A percentile compares a stretch with the other conserved stretches of the same genome.
phyloP scores from a whole-genome alignment of 352 stramenopile genomes.

The Phytophthora citricola region DNA sequence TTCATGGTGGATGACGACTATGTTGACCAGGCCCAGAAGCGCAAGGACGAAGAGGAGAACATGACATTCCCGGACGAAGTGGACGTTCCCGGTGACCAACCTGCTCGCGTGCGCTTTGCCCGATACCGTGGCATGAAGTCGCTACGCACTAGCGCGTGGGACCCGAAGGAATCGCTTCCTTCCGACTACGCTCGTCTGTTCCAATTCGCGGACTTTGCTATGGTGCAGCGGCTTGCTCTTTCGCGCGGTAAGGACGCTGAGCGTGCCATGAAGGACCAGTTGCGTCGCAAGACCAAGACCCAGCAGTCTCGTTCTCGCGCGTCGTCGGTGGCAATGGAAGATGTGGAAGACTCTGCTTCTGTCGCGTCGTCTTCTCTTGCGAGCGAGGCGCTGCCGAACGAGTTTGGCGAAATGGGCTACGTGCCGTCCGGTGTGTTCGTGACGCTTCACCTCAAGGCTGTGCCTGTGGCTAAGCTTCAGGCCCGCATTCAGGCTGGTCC shows the following conservation, averaged over 20 bases:
- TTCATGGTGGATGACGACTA: constrained; percentile 80
- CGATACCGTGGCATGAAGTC: constrained; percentile 97
- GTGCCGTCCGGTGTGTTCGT: constrained; percentile 95
- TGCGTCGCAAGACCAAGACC: constrained; percentile 58
- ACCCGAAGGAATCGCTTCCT: constrained; percentile 98
- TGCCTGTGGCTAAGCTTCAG: constrained; percentile 64
- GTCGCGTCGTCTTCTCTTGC: constrained; percentile 39
- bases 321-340: constrained; percentile 75
- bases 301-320: constrained; percentile 54
- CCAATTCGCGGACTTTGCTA: constrained; percentile 96
- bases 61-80: constrained; percentile 97
- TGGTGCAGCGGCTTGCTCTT: constrained; percentile 94
- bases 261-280: constrained; percentile 69
- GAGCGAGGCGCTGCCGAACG: constrained; percentile 32
- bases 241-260: constrained; percentile 77
- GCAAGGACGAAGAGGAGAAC: constrained; percentile 92
- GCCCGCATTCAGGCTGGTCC: constrained; percentile 64
- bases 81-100: constrained; percentile 66
- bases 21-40: constrained; percentile 74
- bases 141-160: constrained; percentile 97
- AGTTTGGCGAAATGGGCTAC: constrained; percentile 85
- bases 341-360: constrained; percentile 62
- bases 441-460: constrained; percentile 83
- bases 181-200: constrained; percentile 97
- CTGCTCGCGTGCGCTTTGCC: constrained; percentile 77